These are phyloP conservation scores for Monsonia emarginata DNA, from an alignment of 441 rosid species.

Conservation along the genomic window DNA sequence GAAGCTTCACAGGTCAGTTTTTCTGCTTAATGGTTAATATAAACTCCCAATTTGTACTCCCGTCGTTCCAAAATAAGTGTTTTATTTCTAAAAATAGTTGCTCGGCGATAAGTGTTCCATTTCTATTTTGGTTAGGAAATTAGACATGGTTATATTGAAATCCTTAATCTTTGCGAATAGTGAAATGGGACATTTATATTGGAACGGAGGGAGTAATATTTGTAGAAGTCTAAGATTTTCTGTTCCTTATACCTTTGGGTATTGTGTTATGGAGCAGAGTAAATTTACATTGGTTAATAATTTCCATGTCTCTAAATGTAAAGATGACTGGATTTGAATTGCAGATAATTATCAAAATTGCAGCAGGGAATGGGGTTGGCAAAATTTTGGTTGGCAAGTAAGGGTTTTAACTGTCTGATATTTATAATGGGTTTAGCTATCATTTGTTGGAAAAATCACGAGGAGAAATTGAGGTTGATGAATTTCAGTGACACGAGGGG, in stretches of 20 bases:
- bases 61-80: too few species aligned
- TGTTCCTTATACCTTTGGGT: too few species aligned
- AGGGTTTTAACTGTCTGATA: slow-evolving; percentile 23
- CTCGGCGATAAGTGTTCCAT: too few species aligned
- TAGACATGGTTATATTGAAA: too few species aligned
- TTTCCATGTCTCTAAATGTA: background rate
- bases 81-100: too few species aligned
- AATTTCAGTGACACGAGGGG: background rate
- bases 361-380: slow-evolving; percentile 88
- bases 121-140: too few species aligned
- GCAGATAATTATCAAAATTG: slow-evolving; percentile 85
- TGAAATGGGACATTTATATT: too few species aligned
- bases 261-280: too few species aligned
- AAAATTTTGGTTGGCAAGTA: slow-evolving; percentile 74
- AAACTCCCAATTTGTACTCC: background rate
- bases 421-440: background rate
- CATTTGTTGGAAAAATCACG: background rate
- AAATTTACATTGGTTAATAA: too few species aligned
- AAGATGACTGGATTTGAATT: slow-evolving; percentile 7
- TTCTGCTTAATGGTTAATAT: background rate
- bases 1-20: slow-evolving; percentile 74
- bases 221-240: too few species aligned
- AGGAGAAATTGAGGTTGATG: background rate
- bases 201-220: too few species aligned
- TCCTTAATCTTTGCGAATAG: too few species aligned